These are phyloP conservation scores for Heliamphora pulchella DNA, from an alignment of 179 eudicot species.

Conservation along the genomic window DNA sequence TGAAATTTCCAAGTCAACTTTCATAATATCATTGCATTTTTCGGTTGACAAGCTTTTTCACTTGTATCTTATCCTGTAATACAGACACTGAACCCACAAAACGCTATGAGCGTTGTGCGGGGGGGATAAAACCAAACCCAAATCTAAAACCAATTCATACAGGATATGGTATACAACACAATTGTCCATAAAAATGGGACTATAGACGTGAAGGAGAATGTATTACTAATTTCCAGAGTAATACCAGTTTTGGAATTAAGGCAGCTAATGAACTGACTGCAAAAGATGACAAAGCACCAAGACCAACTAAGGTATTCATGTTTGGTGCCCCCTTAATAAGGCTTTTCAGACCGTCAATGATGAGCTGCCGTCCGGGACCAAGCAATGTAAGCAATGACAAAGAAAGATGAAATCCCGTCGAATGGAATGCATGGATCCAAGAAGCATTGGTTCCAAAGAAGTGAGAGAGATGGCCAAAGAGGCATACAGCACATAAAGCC, in stretches of 20 bases:
- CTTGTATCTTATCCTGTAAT: neutral
- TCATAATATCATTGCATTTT: neutral
- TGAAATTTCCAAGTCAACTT: constrained; percentile 7
- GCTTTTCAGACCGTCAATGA: constrained; percentile 85
- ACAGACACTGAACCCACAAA: neutral
- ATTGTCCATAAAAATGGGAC: neutral
- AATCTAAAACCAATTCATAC: neutral
- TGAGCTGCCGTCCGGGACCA: constrained; percentile 91
- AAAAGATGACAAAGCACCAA: constrained; percentile 97
- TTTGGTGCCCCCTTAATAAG: constrained; percentile 87
- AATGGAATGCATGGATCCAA: constrained; percentile 87
- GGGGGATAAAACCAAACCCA: neutral
- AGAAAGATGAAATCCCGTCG: constrained; percentile 88
- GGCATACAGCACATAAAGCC: constrained; percentile 94
- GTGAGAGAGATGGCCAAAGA: constrained; percentile 86
- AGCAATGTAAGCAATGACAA: constrained; percentile 80
- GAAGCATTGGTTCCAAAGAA: constrained; percentile 75
- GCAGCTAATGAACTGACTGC: constrained; percentile 88
- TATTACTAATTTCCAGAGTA: constrained; percentile 8
- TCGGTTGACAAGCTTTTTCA: neutral
- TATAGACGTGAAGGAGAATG: neutral
- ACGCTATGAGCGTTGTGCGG: too few species aligned
- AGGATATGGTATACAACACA: neutral
- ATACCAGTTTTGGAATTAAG: constrained; percentile 80
- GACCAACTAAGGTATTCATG: constrained; percentile 99